These are phyloP conservation scores for Neurospora sp. DNA, from an alignment of 2,329 filamentous ascomycete genomes.

Conservation along the genomic window DNA sequence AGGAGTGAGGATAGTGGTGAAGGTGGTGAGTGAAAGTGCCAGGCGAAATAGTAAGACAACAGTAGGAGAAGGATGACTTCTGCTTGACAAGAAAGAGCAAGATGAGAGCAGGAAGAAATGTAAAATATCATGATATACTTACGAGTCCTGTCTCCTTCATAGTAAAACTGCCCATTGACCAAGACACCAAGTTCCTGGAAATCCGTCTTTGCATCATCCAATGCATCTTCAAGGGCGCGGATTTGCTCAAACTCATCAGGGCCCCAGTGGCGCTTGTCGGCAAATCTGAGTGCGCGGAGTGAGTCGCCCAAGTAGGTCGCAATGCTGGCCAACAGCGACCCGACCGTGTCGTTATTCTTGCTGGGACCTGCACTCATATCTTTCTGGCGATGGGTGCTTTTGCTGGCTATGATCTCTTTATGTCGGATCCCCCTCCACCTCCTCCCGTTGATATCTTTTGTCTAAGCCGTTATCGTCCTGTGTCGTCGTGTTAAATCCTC, in stretches of 20 bases:
- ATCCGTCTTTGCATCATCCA: conserved; percentile 51
- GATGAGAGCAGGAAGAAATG: not conserved
- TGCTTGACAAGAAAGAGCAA: not conserved
- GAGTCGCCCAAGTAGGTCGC: conserved; percentile 43
- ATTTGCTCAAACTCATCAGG: conserved; percentile 51
- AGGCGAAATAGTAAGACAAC: not conserved
- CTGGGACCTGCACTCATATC: conserved; percentile 8
- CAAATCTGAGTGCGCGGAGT: conserved; percentile 43
- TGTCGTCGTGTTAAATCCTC: not conserved
- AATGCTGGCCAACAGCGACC: conserved; percentile 48
- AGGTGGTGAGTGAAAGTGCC: not conserved
- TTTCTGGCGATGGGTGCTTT: not conserved
- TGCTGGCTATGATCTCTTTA: not conserved
- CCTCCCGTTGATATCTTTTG: not conserved
- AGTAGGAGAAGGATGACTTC: not conserved
- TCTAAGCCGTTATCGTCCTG: conserved; percentile 3
- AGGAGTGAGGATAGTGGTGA: not conserved
- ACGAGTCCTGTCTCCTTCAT: conserved; percentile 47
- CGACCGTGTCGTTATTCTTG: conserved; percentile 37
- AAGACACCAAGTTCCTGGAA: conserved; percentile 48
- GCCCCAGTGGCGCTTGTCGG: conserved; percentile 50
- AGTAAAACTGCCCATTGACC: conserved; percentile 47
- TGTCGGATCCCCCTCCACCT: conserved; percentile 2
- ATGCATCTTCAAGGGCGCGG: conserved; percentile 41
- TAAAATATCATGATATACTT: conserved; percentile 19